Evolutionary conservation across 768 basidiomycete species (phyloP).

Genomic region (Porpolomopsis calyptriformis): DNA sequence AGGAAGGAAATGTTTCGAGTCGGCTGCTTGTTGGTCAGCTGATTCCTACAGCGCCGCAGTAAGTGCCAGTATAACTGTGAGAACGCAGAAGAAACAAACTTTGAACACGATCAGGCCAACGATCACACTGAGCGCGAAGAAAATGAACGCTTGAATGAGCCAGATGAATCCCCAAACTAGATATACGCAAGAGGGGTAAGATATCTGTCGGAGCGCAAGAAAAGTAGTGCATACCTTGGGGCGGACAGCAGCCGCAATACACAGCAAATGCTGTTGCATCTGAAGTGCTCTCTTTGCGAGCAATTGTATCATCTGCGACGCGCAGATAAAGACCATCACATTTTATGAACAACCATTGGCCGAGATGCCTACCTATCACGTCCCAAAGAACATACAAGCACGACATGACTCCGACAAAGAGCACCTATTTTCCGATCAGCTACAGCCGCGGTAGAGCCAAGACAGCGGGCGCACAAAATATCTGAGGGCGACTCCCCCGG

Average conservation of each 20-base stretch:
- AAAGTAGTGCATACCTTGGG: conserved; percentile 41
- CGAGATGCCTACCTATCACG: conserved; percentile 49
- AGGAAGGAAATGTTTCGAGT: conserved; percentile 50
- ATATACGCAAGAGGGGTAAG: conserved; percentile 9
- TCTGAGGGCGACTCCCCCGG: conserved; percentile 59
- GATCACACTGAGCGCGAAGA: conserved; percentile 66
- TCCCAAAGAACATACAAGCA: conserved; percentile 86
- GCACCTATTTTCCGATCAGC: conserved; percentile 32
- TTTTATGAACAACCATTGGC: not conserved
- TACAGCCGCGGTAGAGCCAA: not conserved
- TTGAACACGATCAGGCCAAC: conserved; percentile 78
- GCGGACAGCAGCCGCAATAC: conserved; percentile 79
- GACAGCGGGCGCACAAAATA: conserved; percentile 46
- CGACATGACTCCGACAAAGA: conserved; percentile 82
- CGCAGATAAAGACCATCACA: not conserved
- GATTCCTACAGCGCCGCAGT: conserved; percentile 36
- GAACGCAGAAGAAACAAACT: conserved; percentile 29
- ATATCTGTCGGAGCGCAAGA: not conserved
- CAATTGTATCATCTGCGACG: conserved; percentile 65
- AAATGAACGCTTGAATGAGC: conserved; percentile 63
- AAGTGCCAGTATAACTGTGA: not conserved
- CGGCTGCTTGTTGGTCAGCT: conserved; percentile 39
- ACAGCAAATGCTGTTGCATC: conserved; percentile 81
- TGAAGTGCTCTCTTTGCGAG: conserved; percentile 75
- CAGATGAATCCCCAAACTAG: conserved; percentile 85